A percentile compares a stretch with the other conserved stretches of the same genome.
Evolutionary conservation across 2,329 filamentous ascomycete species (phyloP).

Genomic region (Epichloe coenophiala): DNA sequence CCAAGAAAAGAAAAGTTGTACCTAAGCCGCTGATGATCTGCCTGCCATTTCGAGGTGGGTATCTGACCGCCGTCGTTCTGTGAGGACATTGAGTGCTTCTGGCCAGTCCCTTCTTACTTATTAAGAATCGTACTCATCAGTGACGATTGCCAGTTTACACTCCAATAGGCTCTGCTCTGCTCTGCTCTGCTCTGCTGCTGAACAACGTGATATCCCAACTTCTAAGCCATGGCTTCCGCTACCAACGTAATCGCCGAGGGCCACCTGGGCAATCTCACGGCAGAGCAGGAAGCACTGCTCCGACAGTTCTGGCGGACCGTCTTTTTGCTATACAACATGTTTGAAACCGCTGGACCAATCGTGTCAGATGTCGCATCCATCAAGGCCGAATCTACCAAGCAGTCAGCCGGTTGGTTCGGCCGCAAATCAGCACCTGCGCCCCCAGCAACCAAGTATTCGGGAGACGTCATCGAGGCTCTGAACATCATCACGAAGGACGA

Average conservation of each 20-base stretch:
- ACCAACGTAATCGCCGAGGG: neutral
- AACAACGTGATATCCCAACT: neutral
- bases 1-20: no score
- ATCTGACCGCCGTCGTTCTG: no score
- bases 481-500: neutral
- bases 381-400: neutral
- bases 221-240: neutral
- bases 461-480: neutral
- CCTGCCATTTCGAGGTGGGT: no score
- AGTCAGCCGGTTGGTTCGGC: neutral
- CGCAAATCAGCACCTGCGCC: neutral
- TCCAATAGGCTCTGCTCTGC: no score
- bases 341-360: neutral
- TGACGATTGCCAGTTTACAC: no score
- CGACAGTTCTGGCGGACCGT: neutral
- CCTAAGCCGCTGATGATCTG: no score
- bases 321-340: constrained; percentile 1
- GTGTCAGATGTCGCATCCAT: neutral
- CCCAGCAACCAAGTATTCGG: neutral
- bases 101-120: no score
- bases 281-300: neutral
- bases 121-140: no score
- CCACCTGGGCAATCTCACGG: constrained; percentile 2
- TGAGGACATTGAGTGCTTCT: no score
- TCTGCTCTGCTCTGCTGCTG: no score